These are phyloP conservation scores for Pelargonium exstipulatum DNA, from an alignment of 441 rosid species.

Conservation along the genomic window DNA sequence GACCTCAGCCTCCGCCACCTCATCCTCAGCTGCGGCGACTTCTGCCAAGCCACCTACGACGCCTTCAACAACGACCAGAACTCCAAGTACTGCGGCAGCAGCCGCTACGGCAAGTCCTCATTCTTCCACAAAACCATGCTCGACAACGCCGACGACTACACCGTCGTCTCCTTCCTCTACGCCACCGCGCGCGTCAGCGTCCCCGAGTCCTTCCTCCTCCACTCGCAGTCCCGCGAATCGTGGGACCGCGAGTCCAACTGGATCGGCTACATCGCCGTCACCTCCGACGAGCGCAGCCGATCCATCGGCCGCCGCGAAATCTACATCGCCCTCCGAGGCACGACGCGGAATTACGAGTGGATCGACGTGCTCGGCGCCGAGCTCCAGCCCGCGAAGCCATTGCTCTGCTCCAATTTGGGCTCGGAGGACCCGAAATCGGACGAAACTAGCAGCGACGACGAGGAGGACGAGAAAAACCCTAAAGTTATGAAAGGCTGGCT, in stretches of 20 bases:
- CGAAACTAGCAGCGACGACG: constrained; percentile 36
- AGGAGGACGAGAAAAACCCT: constrained; percentile 32
- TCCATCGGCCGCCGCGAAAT: constrained; percentile 63
- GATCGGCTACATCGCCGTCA: constrained; percentile 79
- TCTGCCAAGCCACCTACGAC: constrained; percentile 87
- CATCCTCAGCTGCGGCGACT: constrained; percentile 76
- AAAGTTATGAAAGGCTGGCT: constrained; percentile 81
- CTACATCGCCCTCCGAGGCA: constrained; percentile 63
- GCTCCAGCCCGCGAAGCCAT: constrained; percentile 39
- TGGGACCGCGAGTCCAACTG: constrained; percentile 95
- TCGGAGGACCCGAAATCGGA: constrained; percentile 1
- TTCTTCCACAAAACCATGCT: constrained; percentile 67
- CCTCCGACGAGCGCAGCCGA: constrained; percentile 42
- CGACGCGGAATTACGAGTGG: constrained; percentile 81
- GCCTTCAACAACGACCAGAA: constrained; percentile 71
- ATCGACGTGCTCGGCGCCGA: constrained; percentile 48
- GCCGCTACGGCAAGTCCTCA: constrained; percentile 60
- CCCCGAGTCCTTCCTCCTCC: constrained; percentile 57
- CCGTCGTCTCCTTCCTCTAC: constrained; percentile 48
- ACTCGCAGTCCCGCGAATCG: constrained; percentile 54
- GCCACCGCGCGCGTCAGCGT: constrained; percentile 62
- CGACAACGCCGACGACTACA: constrained; percentile 44
- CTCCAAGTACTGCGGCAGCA: constrained; percentile 76
- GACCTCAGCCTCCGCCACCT: constrained; percentile 56
- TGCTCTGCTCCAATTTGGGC: constrained; percentile 23